Evolutionary conservation across 495 filamentous ascomycete genomes (phyloP).

Genomic region (Letharia lupina): DNA sequence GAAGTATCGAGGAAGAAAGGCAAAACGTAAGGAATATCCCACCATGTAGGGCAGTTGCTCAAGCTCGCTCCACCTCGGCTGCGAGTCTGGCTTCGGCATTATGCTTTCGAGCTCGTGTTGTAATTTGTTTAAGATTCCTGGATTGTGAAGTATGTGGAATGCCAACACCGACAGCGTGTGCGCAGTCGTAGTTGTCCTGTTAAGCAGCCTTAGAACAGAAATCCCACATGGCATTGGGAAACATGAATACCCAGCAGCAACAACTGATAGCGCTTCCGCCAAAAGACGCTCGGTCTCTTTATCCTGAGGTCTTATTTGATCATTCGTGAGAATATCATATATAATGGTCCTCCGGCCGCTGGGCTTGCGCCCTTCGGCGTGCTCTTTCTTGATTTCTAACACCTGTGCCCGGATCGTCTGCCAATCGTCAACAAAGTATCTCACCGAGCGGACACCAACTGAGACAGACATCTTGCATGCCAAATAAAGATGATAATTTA

Average conservation of each 20-base stretch:
- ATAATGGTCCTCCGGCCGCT: constrained; percentile 22
- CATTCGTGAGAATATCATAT: constrained; percentile 26
- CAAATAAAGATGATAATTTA: constrained; percentile 1
- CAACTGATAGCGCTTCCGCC: constrained; percentile 21
- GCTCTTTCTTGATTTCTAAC: neutral
- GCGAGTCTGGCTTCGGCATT: constrained; percentile 25
- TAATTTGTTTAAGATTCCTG: constrained; percentile 28
- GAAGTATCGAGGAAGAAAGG: constrained; percentile 1
- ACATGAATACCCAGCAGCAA: constrained; percentile 32
- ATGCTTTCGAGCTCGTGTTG: constrained; percentile 29
- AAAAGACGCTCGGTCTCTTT: constrained; percentile 13
- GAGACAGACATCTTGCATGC: constrained; percentile 13
- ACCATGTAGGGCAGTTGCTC: constrained; percentile 42
- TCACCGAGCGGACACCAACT: neutral
- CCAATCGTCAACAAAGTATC: neutral
- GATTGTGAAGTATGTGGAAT: constrained; percentile 36
- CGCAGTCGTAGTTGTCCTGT: constrained; percentile 37
- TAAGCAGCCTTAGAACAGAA: constrained; percentile 30
- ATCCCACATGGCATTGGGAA: constrained; percentile 21
- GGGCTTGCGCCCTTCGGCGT: constrained; percentile 8
- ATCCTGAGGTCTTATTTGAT: constrained; percentile 9
- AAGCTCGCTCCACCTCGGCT: constrained; percentile 35
- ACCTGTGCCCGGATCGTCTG: constrained; percentile 5
- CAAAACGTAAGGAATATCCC: constrained; percentile 21
- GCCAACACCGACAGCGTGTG: constrained; percentile 32